These are phyloP conservation scores for Botrytis cinerea DNA, from an alignment of 2,329 filamentous ascomycete species.

Conservation along the genomic window DNA sequence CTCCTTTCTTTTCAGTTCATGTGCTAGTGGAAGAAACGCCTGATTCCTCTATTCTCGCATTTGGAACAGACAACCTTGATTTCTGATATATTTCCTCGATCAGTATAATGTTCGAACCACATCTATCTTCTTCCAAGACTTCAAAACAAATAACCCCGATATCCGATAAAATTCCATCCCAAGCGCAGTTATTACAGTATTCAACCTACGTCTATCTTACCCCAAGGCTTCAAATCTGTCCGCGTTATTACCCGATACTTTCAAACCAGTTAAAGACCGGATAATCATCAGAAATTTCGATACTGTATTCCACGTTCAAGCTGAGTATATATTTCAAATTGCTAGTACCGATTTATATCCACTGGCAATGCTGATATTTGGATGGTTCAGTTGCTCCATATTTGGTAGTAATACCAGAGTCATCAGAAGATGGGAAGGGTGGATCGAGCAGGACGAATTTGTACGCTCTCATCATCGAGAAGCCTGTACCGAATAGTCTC, in stretches of 20 bases:
- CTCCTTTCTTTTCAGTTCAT: background rate
- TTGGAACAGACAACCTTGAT: no score
- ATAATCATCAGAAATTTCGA: background rate
- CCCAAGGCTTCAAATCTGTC: no score
- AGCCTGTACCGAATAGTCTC: background rate
- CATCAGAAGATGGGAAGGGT: background rate
- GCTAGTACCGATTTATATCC: background rate
- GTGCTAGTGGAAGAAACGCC: no score
- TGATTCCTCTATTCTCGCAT: no score
- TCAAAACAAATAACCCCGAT: no score
- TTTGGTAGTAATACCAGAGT: background rate
- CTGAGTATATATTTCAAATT: background rate
- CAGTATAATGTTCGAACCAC: no score
- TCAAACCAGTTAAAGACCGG: background rate
- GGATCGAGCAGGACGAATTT: background rate
- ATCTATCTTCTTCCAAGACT: no score
- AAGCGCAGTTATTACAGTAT: no score
- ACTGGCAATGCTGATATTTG: background rate
- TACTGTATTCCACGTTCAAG: rapidly evolving
- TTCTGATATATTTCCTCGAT: background rate
- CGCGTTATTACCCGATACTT: no score
- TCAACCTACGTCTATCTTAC: no score
- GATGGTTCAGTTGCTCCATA: background rate
- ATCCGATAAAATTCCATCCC: background rate
- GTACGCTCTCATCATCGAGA: background rate